Evolutionary conservation across 75 land plant species (phyloP).

Genomic region (Selaginella moellendorffii): DNA sequence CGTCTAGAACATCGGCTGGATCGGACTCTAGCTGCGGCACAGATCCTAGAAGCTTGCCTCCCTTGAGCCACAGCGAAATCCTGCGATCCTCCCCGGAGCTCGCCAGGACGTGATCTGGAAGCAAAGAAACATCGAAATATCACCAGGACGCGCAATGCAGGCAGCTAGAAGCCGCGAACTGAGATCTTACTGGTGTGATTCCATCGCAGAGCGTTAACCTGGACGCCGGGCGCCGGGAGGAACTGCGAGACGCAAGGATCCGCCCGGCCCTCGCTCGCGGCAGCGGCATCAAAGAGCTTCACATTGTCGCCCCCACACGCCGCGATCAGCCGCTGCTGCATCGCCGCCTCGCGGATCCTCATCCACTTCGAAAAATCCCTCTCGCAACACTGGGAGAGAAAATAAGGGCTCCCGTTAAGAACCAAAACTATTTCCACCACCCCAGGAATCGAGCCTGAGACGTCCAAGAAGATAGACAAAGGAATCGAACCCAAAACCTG

Average conservation of each 20-base stretch:
- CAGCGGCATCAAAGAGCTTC: constrained; percentile 66
- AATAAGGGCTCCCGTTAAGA: too few relatives aligned
- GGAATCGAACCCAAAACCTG: too few relatives aligned
- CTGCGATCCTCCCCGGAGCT: constrained; percentile 92
- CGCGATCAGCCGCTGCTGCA: constrained; percentile 35
- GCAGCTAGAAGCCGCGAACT: not conserved
- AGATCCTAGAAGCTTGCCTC: constrained; percentile 53
- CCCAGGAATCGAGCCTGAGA: too few relatives aligned
- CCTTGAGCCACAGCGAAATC: constrained; percentile 78
- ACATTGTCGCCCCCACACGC: constrained; percentile 87
- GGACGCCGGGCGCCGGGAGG: constrained; percentile 53
- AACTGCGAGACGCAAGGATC: constrained; percentile 69
- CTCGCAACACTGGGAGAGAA: too few relatives aligned
- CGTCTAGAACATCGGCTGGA: constrained; percentile 40
- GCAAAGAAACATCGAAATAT: not conserved
- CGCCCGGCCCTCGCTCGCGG: constrained; percentile 21
- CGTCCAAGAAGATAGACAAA: too few relatives aligned
- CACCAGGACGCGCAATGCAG: not conserved
- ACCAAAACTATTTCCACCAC: too few relatives aligned
- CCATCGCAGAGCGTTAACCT: constrained; percentile 77
- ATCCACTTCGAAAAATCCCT: too few relatives aligned
- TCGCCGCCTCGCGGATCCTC: not conserved
- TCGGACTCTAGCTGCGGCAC: constrained; percentile 40
- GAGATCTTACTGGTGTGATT: constrained; percentile 71
- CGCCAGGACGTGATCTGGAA: constrained; percentile 82